A percentile compares a stretch with the other conserved stretches of the same genome.
phyloP scores from a whole-genome alignment of 805 yeast genomes.

The Diddensiella santjacobensis region DNA sequence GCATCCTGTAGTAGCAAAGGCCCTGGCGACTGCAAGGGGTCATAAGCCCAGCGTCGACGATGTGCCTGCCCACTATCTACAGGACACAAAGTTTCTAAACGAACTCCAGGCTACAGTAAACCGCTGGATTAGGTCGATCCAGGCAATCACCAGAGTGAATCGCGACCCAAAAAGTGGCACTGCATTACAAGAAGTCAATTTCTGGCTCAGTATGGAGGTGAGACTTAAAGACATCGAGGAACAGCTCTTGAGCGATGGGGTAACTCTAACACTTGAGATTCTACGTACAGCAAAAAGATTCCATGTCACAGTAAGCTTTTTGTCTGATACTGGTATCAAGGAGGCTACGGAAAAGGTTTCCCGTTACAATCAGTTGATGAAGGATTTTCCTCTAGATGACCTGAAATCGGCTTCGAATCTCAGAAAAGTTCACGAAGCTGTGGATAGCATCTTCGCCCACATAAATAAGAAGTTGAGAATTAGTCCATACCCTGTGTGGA shows the following conservation, averaged over 20 bases:
- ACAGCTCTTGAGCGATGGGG: slow-evolving; percentile 55
- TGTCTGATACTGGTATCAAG: slow-evolving; percentile 65
- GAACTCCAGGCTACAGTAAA: slow-evolving; percentile 66
- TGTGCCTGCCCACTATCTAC: slow-evolving; percentile 37
- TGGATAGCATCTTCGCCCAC: slow-evolving; percentile 52
- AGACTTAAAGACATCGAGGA: slow-evolving; percentile 52
- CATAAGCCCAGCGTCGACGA: slow-evolving; percentile 24
- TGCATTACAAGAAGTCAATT: slow-evolving; percentile 64
- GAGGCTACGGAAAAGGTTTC: slow-evolving; percentile 50
- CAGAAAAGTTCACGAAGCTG: slow-evolving; percentile 42
- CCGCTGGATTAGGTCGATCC: slow-evolving; percentile 66
- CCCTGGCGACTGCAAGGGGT: slow-evolving; percentile 31
- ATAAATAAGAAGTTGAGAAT: slow-evolving; percentile 56
- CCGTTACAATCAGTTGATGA: slow-evolving; percentile 58
- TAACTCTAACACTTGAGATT: slow-evolving; percentile 54
- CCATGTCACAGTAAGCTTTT: slow-evolving; percentile 70
- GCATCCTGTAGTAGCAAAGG: slow-evolving; percentile 48
- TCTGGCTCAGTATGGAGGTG: slow-evolving; percentile 71
- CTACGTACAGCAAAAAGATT: slow-evolving; percentile 70
- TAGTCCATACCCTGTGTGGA: slow-evolving; percentile 56
- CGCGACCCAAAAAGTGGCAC: slow-evolving; percentile 55
- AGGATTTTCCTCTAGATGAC: slow-evolving; percentile 66
- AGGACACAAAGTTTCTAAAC: slow-evolving; percentile 59
- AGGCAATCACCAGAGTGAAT: slow-evolving; percentile 49
- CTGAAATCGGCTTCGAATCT: slow-evolving; percentile 48